Percentiles rank a stretch among this genome's conserved stretches.
Conservation (phyloP, 2,329 filamentous ascomycete genomes). For the Colletotrichum somersetense region DNA sequence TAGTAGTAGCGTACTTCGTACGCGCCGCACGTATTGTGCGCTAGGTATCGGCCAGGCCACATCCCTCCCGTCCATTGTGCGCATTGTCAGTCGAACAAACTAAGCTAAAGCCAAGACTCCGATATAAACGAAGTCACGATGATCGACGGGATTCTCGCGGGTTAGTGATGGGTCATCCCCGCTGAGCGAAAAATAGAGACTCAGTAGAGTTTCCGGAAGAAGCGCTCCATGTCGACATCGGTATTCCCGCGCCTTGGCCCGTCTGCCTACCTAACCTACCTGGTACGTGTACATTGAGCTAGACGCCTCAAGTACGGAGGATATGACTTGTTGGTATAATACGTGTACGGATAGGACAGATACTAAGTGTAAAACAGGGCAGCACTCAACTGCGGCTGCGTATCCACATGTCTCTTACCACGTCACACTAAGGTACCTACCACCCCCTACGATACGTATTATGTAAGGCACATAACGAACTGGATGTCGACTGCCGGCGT, state of each 20-base stretch:
- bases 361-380: neutral
- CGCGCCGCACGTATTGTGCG: neutral
- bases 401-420: conserved; percentile 13
- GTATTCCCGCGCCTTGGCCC: conserved; percentile 21
- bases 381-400: conserved; percentile 29
- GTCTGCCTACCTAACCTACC: neutral
- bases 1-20: neutral
- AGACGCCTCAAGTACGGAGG: neutral
- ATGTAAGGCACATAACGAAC: neutral
- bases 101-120: conserved; percentile 33
- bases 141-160: conserved; percentile 41
- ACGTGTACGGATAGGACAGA: neutral
- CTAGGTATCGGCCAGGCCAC: conserved; percentile 8
- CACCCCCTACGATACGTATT: neutral
- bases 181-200: conserved; percentile 31
- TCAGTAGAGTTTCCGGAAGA: conserved; percentile 21
- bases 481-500: conserved; percentile 13
- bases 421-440: conserved; percentile 1
- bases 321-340: neutral
- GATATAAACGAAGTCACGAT: conserved; percentile 14
- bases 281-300: neutral
- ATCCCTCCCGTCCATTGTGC: conserved; percentile 31
- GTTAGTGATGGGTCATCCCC: conserved; percentile 37
- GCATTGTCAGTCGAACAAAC: conserved; percentile 31
- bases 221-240: conserved; percentile 25